These are phyloP conservation scores for Fusarium sp. DNA, from an alignment of 2,329 filamentous ascomycete genomes.

Conservation along the genomic window DNA sequence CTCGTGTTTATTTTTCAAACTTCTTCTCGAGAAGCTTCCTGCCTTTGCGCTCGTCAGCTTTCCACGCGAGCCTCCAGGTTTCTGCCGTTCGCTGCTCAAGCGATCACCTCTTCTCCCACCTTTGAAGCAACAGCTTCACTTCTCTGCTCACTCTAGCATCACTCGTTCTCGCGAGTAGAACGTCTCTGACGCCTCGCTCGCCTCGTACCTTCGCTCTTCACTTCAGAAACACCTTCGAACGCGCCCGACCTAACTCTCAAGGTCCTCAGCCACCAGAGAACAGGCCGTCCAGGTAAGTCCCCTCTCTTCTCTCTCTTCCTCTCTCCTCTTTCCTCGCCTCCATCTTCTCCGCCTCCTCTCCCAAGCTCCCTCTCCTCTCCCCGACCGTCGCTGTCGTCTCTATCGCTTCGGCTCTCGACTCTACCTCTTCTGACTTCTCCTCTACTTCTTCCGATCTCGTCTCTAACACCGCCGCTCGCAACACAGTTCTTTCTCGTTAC, in stretches of 20 bases:
- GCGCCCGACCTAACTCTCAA: not conserved
- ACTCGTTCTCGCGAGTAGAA: not conserved
- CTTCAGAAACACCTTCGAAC: not conserved
- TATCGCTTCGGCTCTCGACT: not conserved
- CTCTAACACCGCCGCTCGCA: not conserved
- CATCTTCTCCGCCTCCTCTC: not conserved
- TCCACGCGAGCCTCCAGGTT: not conserved
- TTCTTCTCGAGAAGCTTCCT: not conserved
- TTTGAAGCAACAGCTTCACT: not conserved
- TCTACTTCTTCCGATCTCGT: not conserved
- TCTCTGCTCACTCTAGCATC: not conserved
- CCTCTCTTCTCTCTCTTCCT: not conserved
- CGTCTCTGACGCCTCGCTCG: not conserved
- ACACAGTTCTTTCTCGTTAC: not conserved
- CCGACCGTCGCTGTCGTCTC: too few species aligned
- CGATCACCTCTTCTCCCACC: not conserved
- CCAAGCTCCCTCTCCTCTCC: not conserved
- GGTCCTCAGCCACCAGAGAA: not conserved
- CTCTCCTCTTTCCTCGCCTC: not conserved
- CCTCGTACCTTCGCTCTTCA: not conserved
- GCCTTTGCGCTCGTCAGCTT: not conserved
- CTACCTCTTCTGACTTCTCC: not conserved
- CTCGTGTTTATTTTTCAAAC: not conserved
- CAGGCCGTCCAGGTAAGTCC: constrained; percentile 11
- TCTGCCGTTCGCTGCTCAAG: not conserved